Evolutionary conservation across 2,329 filamentous ascomycete genomes (phyloP).

Genomic region (Penicillium brevicompactum): DNA sequence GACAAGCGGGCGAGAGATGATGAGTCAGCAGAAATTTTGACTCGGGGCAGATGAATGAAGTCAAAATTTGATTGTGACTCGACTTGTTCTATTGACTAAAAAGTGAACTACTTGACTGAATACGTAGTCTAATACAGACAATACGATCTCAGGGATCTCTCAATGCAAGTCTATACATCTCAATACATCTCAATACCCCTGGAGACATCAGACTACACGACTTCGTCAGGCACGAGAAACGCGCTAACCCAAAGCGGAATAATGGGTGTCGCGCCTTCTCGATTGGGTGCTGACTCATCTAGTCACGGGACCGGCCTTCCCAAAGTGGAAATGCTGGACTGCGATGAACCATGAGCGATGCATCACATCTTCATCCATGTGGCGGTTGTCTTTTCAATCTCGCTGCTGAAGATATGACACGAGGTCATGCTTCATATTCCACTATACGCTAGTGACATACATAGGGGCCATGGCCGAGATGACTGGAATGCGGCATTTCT

Average conservation of each 20-base stretch:
- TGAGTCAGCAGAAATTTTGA: too few species aligned
- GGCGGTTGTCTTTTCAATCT: constrained; percentile 6
- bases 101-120: too few species aligned
- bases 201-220: too few species aligned
- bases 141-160: too few species aligned
- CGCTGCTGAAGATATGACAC: neutral
- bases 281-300: neutral
- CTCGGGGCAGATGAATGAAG: too few species aligned
- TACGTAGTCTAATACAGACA: too few species aligned
- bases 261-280: neutral
- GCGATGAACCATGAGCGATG: constrained; percentile 5
- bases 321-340: neutral
- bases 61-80: too few species aligned
- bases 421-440: constrained; percentile 10
- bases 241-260: neutral
- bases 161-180: too few species aligned
- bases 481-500: constrained; percentile 39
- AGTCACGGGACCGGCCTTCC: neutral
- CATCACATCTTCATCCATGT: neutral
- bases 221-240: neutral
- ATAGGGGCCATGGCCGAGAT: constrained; percentile 13
- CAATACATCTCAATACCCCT: too few species aligned
- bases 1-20: neutral
- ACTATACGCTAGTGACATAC: constrained; percentile 6
- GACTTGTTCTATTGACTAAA: too few species aligned